Evolutionary conservation across 805 yeast species (phyloP).

Genomic region (Wickerhamomyces bisporus): DNA sequence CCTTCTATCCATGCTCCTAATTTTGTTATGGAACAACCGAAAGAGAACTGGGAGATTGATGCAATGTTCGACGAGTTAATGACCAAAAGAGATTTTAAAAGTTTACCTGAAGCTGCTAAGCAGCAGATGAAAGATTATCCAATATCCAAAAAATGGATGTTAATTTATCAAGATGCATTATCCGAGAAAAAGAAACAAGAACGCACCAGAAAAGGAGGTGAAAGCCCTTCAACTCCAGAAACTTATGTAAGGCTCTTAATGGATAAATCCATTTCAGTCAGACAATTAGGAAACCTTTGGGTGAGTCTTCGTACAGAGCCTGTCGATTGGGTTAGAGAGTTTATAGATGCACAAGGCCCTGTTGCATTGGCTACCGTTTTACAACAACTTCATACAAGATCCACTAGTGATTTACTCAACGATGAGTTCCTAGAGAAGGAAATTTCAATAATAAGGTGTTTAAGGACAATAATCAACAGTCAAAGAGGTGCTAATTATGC

Average conservation of each 20-base stretch:
- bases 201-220: conserved; percentile 27
- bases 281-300: conserved; percentile 78
- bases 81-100: conserved; percentile 74
- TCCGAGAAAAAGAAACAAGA: conserved; percentile 62
- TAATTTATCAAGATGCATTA: conserved; percentile 79
- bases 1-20: conserved; percentile 10
- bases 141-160: conserved; percentile 83
- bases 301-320: conserved; percentile 91
- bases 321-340: conserved; percentile 71
- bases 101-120: conserved; percentile 66
- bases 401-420: conserved; percentile 24
- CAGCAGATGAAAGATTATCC: conserved; percentile 72
- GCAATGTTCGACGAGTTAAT: conserved; percentile 72
- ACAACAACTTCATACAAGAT: conserved; percentile 39
- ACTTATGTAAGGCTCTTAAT: conserved; percentile 71
- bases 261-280: conserved; percentile 59
- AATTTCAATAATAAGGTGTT: conserved; percentile 67
- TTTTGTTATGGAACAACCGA: conserved; percentile 56
- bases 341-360: conserved; percentile 79
- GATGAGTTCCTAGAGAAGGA: conserved; percentile 61
- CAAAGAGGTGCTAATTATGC: conserved; percentile 58
- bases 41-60: conserved; percentile 61
- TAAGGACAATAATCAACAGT: conserved; percentile 67
- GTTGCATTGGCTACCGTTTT: conserved; percentile 66
- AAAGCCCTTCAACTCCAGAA: conserved; percentile 46